Conservation (phyloP, 2,329 filamentous ascomycete species). For the Acarospora socialis region DNA sequence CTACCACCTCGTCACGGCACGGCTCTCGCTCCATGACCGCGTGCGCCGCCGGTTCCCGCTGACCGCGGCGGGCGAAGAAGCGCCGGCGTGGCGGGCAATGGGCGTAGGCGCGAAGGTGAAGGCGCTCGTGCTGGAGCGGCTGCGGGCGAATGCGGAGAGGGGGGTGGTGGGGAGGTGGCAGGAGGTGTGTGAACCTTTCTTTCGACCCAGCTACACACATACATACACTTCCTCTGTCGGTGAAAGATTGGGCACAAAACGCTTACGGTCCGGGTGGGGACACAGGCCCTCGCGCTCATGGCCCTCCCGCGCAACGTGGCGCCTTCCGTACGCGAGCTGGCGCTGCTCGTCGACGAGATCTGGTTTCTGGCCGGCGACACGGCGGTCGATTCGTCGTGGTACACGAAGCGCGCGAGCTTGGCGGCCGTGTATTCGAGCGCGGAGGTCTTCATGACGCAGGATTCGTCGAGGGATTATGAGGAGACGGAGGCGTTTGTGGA, state of each 20-base stretch:
- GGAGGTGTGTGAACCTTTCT: constrained; percentile 42
- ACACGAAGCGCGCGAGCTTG: constrained; percentile 53
- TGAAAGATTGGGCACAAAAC: no score
- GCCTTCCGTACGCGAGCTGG: constrained; percentile 62
- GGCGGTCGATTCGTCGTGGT: constrained; percentile 78
- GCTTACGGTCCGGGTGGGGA: no score
- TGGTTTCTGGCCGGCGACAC: constrained; percentile 73
- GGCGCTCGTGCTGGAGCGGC: constrained; percentile 57
- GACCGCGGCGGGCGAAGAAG: constrained; percentile 9
- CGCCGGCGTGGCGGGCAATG: constrained; percentile 17
- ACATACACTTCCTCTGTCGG: constrained; percentile 2
- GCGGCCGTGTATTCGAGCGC: constrained; percentile 58
- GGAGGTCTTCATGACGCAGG: constrained; percentile 91
- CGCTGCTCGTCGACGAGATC: constrained; percentile 78
- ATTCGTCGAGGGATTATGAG: constrained; percentile 54
- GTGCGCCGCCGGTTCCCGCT: constrained; percentile 23
- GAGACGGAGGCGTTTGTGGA: constrained; percentile 72
- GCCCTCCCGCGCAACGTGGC: constrained; percentile 68
- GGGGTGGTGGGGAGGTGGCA: constrained; percentile 69
- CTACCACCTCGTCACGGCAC: constrained; percentile 58
- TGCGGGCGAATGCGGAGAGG: constrained; percentile 59
- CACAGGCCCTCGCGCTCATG: constrained; percentile 79
- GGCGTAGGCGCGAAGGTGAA: constrained; percentile 52
- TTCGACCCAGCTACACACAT: constrained; percentile 10
- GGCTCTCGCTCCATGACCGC: constrained; percentile 40